Evolutionary conservation across 2,329 filamentous ascomycete genomes (phyloP), one percentile per base, ranked within the genome.

Genomic region (Sphaerulina populicola): DNA sequence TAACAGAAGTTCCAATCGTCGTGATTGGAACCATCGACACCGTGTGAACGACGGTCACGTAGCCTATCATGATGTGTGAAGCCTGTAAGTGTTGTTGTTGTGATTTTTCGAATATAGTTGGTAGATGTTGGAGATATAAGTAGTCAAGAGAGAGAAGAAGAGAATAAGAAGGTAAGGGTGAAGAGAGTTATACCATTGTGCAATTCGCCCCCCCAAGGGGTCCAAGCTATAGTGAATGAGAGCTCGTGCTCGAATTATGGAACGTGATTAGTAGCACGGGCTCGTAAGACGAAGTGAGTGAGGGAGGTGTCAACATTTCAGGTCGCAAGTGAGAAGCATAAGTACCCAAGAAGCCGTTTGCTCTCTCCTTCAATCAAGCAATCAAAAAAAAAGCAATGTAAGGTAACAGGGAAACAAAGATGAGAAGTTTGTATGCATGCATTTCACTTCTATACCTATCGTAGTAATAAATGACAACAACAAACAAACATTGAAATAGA

Each of bases 151-250:
- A 14, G 21, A 3, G 3, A 14, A 47, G 36, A 10, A 31, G 38
- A 5, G 35, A 9, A 11, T n/a, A 23, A 39, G 14, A 39, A 18
- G 35, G 10, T 3, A 7, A 4, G 12, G 31, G 27, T 12, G 2
- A 18, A 18, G 18, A 36, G 10, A 21, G 18, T 18, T 47, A 47
- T 47, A 47, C 35, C 36, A 47, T 47, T 31, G 44, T 5, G 44
- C 44, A 4, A 38, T 15, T 14, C 11, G n/a, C 23, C 9, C 31
- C 31, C 18, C 18, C 18, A 18, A 18, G 18, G 18, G 44, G n/a
- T 15, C 8, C 6, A 35, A 11, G n/a, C 15, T 47, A 33, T 21
- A 47, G 44, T 47, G 44, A 47, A 27, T 30, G 33, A 33, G 30
- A 18, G 18, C 18, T 18, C 30, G 12, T 3, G 3, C 35, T 23